These are phyloP conservation scores for Zygoascus hellenicus DNA, from an alignment of 1,139 yeast species.

Conservation along the genomic window DNA sequence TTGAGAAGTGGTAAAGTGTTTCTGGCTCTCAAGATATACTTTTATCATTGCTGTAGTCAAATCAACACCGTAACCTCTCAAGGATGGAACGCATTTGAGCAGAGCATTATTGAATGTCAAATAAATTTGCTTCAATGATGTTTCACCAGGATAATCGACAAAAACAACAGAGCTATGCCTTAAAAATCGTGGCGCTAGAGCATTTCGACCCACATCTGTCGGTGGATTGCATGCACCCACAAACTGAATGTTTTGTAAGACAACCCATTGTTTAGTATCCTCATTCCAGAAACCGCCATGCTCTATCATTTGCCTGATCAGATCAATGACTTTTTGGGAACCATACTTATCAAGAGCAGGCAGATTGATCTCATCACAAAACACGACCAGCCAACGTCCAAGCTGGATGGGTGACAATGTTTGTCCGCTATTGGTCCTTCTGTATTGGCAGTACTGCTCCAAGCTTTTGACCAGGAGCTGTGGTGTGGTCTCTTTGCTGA, in stretches of 20 bases:
- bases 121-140: slow-evolving; percentile 65
- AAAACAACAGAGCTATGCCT: slow-evolving; percentile 62
- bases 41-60: slow-evolving; percentile 65
- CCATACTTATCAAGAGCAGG: slow-evolving; percentile 74
- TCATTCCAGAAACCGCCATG: slow-evolving; percentile 73
- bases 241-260: slow-evolving; percentile 61
- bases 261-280: slow-evolving; percentile 59
- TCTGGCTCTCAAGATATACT: slow-evolving; percentile 47
- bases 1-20: slow-evolving; percentile 38
- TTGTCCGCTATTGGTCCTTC: slow-evolving; percentile 46
- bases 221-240: slow-evolving; percentile 97
- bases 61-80: slow-evolving; percentile 48
- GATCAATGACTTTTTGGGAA: slow-evolving; percentile 67
- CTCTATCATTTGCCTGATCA: slow-evolving; percentile 71
- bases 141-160: slow-evolving; percentile 75
- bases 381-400: slow-evolving; percentile 74
- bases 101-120: slow-evolving; percentile 51
- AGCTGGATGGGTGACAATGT: slow-evolving; percentile 53
- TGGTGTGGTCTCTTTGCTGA: slow-evolving; percentile 77
- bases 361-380: slow-evolving; percentile 88
- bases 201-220: slow-evolving; percentile 67
- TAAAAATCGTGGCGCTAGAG: slow-evolving; percentile 56
- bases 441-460: slow-evolving; percentile 68
- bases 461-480: slow-evolving; percentile 55
- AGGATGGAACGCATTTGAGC: slow-evolving; percentile 56